These are phyloP conservation scores for Arabidopsis suecica DNA, from an alignment of 345 rosid genomes.

Conservation along the genomic window DNA sequence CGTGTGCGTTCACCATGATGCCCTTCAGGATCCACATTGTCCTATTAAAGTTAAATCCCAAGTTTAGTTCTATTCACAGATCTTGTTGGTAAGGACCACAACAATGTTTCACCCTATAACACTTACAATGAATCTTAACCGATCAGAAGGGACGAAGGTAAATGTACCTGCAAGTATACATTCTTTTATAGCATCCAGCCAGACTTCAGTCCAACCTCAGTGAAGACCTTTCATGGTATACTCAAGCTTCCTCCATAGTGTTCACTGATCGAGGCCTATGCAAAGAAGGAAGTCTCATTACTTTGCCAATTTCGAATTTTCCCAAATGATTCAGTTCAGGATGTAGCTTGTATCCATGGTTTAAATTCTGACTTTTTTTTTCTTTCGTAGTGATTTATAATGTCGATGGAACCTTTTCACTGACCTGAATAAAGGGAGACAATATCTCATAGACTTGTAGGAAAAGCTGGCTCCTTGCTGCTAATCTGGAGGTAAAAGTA, in stretches of 20 bases:
- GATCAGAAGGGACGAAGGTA: neutral
- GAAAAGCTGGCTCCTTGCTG: conserved; percentile 54
- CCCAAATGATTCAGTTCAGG: conserved; percentile 16
- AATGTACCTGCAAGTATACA: conserved; percentile 14
- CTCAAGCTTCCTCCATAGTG: conserved; percentile 76
- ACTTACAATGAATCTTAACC: neutral
- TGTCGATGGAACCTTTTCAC: conserved; percentile 22
- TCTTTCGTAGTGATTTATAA: neutral
- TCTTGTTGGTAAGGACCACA: conserved; percentile 1
- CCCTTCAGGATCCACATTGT: conserved; percentile 25
- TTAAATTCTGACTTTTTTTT: neutral
- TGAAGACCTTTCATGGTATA: conserved; percentile 27
- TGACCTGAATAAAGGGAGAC: conserved; percentile 70
- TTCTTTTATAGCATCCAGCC: conserved; percentile 1
- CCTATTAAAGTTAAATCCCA: conserved; percentile 12
- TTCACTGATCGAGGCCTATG: conserved; percentile 68
- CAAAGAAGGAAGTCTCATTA: neutral
- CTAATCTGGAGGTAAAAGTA: conserved; percentile 54
- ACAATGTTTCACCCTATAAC: neutral
- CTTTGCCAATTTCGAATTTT: neutral
- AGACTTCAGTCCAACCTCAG: conserved; percentile 4
- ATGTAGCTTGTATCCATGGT: neutral
- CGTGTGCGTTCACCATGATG: neutral
- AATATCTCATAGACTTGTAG: conserved; percentile 55
- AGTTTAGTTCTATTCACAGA: neutral